Base-by-base conservation (phyloP, 768 basidiomycete species). In the Suillus subaureus region DNA sequence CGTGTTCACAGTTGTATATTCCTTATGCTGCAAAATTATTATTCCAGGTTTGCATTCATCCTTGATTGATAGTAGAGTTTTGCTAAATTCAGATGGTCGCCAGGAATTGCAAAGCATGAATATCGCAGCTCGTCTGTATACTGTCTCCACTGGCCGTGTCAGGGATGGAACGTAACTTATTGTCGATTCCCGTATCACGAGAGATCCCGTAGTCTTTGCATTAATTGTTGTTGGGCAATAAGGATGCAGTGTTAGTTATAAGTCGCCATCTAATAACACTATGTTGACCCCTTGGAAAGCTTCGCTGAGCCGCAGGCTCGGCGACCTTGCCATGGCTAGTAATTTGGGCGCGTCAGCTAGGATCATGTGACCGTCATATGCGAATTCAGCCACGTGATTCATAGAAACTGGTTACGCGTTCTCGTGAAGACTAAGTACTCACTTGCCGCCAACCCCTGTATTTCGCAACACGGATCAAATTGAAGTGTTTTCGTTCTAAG, bases 11-110 rank as follows among this genome's bases (percentile, higher is more conserved):
- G 70, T 75, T 94, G 7, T 92, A 93, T 71, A 93, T 97, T 76
- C 96, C 97, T 33, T 99, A 99, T 75, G 97, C 97, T 13, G 97
- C 97, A 23, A 97, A 99, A 77, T 79, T 97, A 63, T 84, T 98
- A 54, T 96, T 97, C 90, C 96, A 97, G 87, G 94, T 89, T 72
- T 51, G 83, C 76, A 52, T 16, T 23, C 11, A 65, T 2, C 12
- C 52, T 57, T 61, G 23, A 51, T 37, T 45, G 23, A 43, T 35
- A 35, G 61, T 51, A 49, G 31, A 67, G 31, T 47, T 28, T 47
- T 47, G 57, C 54, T 66, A 37, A 63, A 15, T 52, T 45, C 13
- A 42, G 4, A 42, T 15, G 58, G 57, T 62, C 18, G 12, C 37
- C 71, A 93, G 90, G 94, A 97, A 83, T 78, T 97, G 74, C 94